Evolutionary conservation across 331 rosid species (phyloP).

Genomic region (Rhamnella rubrinervis): DNA sequence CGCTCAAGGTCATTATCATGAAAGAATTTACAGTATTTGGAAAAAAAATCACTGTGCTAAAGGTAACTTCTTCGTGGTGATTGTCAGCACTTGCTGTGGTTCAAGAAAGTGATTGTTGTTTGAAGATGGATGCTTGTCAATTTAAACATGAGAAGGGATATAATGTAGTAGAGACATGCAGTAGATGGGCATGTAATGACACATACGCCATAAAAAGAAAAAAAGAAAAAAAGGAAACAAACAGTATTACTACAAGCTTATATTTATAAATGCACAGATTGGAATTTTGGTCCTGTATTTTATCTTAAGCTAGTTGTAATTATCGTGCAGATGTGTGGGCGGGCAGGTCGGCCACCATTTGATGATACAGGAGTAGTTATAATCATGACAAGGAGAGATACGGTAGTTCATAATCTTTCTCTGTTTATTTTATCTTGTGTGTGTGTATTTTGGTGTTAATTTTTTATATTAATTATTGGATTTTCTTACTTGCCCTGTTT

Average conservation of each 20-base stretch:
- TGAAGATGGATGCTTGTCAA: constrained; percentile 9
- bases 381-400: constrained; percentile 97
- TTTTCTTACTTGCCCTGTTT: constrained; percentile 10
- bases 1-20: background rate
- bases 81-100: background rate
- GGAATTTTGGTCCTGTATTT: background rate
- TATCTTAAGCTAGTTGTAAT: constrained; percentile 6
- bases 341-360: constrained; percentile 99
- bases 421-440: constrained; percentile 1
- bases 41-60: background rate
- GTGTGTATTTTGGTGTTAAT: background rate
- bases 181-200: background rate
- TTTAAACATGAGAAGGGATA: background rate
- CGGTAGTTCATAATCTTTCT: constrained; percentile 47
- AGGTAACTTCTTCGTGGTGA: background rate
- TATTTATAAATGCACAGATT: background rate
- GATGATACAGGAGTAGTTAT: constrained; percentile 96
- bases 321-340: constrained; percentile 79
- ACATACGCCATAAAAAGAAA: background rate
- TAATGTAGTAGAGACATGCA: background rate
- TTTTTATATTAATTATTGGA: background rate
- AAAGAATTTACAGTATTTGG: background rate
- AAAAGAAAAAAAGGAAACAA: no score
- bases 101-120: constrained; percentile 8
- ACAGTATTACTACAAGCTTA: constrained; percentile 5